Evolutionary conservation across 2,329 filamentous ascomycete genomes (phyloP).

Genomic region (Bertia moriformis): DNA sequence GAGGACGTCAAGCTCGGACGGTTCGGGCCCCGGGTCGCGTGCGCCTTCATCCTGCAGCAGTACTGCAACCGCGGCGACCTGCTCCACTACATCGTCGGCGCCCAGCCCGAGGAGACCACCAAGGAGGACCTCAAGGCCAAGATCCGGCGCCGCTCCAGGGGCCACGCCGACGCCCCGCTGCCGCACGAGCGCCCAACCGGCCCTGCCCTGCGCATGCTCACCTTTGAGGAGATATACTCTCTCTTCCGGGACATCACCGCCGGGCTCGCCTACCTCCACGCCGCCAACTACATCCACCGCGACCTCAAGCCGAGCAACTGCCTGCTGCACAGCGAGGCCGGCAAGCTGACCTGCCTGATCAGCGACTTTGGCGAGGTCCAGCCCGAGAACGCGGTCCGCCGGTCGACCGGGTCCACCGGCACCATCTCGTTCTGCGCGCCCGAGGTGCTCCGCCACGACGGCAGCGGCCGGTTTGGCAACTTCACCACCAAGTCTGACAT

Average conservation of each 20-base stretch:
- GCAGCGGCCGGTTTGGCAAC: conserved; percentile 65
- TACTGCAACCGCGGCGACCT: conserved; percentile 93
- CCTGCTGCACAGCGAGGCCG: conserved; percentile 64
- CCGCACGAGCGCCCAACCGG: conserved; percentile 24
- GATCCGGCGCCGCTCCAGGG: conserved; percentile 68
- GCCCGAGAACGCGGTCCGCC: conserved; percentile 63
- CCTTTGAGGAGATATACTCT: conserved; percentile 88
- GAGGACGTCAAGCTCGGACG: conserved; percentile 72
- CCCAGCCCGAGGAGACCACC: conserved; percentile 45
- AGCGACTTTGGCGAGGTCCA: conserved; percentile 98
- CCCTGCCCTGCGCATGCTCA: conserved; percentile 38
- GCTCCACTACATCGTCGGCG: conserved; percentile 70
- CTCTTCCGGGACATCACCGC: conserved; percentile 93
- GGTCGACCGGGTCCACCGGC: conserved; percentile 82
- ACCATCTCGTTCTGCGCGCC: conserved; percentile 97
- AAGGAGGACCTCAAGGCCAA: conserved; percentile 82
- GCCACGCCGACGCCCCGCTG: conserved; percentile 49
- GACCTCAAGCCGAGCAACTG: conserved; percentile 96
- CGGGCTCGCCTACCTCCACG: conserved; percentile 77
- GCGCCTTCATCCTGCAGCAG: conserved; percentile 91
- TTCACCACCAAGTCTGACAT: conserved; percentile 96
- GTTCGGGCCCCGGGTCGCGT: conserved; percentile 83
- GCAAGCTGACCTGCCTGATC: conserved; percentile 66
- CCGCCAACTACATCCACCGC: conserved; percentile 84
- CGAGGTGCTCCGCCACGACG: conserved; percentile 65